phyloP scores from a whole-genome alignment of 441 rosid genomes.

The Pelargonium myrrhifolium region DNA sequence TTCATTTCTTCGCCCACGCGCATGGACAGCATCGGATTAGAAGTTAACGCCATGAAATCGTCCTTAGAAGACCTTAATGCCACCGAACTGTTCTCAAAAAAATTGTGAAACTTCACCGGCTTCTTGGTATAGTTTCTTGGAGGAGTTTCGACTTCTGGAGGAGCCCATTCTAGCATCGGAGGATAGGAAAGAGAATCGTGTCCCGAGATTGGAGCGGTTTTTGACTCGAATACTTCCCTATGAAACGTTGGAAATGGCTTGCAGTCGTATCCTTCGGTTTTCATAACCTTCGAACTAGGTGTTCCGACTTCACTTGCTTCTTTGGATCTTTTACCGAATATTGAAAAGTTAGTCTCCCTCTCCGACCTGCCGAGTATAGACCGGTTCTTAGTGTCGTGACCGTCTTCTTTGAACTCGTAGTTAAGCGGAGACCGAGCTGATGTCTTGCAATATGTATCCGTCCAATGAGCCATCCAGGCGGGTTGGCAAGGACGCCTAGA shows the following conservation, averaged over 20 bases:
- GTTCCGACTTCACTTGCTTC: slow-evolving; percentile 18
- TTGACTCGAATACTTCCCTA: slow-evolving; percentile 1
- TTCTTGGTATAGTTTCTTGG: slow-evolving; percentile 14
- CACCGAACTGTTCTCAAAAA: slow-evolving; percentile 21
- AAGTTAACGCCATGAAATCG: slow-evolving; percentile 27
- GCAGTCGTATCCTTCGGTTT: slow-evolving; percentile 23
- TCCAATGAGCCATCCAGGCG: slow-evolving; percentile 26
- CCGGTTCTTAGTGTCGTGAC: slow-evolving; percentile 13
- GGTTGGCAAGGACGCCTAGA: slow-evolving; percentile 11
- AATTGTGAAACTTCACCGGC: slow-evolving; percentile 4
- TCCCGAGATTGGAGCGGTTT: background rate
- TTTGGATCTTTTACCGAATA: slow-evolving; percentile 11
- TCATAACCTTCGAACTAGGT: slow-evolving; percentile 14
- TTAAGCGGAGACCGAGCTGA: slow-evolving; percentile 11
- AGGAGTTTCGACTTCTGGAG: slow-evolving; percentile 22
- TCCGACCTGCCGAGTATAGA: slow-evolving; percentile 4
- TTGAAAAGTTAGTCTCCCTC: slow-evolving; percentile 19
- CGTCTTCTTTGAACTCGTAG: slow-evolving; percentile 15
- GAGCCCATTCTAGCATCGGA: slow-evolving; percentile 5
- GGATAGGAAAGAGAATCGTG: background rate
- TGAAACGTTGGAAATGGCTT: slow-evolving; percentile 15
- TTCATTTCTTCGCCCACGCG: background rate
- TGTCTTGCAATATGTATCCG: slow-evolving; percentile 21
- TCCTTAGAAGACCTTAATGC: slow-evolving; percentile 19
- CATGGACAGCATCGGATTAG: slow-evolving; percentile 13